These are phyloP conservation scores for Phtheirospermum japonicum DNA, from an alignment of 257 asterid genomes.

Conservation along the genomic window DNA sequence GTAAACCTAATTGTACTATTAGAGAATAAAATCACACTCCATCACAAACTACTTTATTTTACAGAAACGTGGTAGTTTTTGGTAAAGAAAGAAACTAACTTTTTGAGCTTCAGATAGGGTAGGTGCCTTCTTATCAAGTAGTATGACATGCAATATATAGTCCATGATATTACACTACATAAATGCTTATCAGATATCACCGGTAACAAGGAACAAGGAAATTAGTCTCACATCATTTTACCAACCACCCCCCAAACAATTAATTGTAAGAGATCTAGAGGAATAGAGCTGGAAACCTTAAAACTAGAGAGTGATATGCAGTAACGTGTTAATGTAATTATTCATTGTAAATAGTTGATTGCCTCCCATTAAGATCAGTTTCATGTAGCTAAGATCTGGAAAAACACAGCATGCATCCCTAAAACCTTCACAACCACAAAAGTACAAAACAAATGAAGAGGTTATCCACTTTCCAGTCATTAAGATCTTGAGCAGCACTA, in stretches of 20 bases:
- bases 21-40: no score
- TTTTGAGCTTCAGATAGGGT: neutral
- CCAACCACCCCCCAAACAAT: neutral
- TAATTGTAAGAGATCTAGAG: neutral
- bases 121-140: constrained; percentile 7
- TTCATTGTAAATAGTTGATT: neutral
- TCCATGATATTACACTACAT: neutral
- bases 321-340: neutral
- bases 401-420: no score
- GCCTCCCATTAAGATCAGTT: constrained; percentile 1
- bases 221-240: neutral
- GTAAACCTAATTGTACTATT: neutral
- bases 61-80: neutral
- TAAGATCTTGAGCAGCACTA: neutral
- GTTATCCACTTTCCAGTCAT: neutral
- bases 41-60: neutral
- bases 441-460: constrained; percentile 4
- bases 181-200: neutral
- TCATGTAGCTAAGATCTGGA: neutral
- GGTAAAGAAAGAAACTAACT: neutral
- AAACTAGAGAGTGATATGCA: neutral
- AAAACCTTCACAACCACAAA: constrained; percentile 5
- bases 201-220: neutral
- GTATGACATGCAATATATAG: neutral
- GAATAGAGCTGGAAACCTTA: neutral